Evolutionary conservation across 2,329 filamentous ascomycete genomes (phyloP).

Genomic region (Talaromyces sp.): DNA sequence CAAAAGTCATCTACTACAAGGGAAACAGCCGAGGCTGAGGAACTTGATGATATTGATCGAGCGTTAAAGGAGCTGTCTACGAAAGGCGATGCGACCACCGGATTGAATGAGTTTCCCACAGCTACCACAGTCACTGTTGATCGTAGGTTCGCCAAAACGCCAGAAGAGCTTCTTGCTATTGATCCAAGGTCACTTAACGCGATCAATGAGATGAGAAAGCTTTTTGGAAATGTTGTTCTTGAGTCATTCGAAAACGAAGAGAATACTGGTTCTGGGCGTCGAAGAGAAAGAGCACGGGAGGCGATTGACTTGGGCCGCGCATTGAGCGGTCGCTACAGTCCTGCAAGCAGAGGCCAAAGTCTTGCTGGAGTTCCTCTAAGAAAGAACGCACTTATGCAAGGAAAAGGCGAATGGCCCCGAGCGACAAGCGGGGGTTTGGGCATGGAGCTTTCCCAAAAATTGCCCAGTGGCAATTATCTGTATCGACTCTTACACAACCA

Average conservation of each 20-base stretch:
- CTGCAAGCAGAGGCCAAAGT: constrained; percentile 55
- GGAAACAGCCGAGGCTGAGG: constrained; percentile 19
- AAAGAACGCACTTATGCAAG: constrained; percentile 78
- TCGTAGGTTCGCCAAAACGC: constrained; percentile 27
- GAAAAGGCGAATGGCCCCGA: constrained; percentile 80
- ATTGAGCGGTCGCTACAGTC: constrained; percentile 48
- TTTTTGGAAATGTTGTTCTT: constrained; percentile 63
- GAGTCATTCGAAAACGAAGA: constrained; percentile 51
- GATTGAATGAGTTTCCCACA: constrained; percentile 21
- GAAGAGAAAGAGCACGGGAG: constrained; percentile 51
- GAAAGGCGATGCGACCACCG: constrained; percentile 22
- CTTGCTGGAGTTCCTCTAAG: constrained; percentile 67
- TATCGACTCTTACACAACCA: constrained; percentile 74
- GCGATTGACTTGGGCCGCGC: constrained; percentile 49
- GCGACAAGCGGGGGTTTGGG: constrained; percentile 73
- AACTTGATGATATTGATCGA: constrained; percentile 61
- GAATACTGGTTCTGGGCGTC: constrained; percentile 37
- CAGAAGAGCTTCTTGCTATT: constrained; percentile 53
- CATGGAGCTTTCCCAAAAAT: constrained; percentile 65
- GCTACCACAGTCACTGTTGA: not conserved
- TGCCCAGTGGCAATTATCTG: constrained; percentile 56
- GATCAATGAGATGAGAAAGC: constrained; percentile 80
- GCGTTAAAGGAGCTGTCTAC: constrained; percentile 56
- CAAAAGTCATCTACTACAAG: constrained; percentile 24
- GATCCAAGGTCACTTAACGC: constrained; percentile 74